Evolutionary conservation across 495 filamentous ascomycete genomes (phyloP).

Genomic region (Margaritispora aquatica): DNA sequence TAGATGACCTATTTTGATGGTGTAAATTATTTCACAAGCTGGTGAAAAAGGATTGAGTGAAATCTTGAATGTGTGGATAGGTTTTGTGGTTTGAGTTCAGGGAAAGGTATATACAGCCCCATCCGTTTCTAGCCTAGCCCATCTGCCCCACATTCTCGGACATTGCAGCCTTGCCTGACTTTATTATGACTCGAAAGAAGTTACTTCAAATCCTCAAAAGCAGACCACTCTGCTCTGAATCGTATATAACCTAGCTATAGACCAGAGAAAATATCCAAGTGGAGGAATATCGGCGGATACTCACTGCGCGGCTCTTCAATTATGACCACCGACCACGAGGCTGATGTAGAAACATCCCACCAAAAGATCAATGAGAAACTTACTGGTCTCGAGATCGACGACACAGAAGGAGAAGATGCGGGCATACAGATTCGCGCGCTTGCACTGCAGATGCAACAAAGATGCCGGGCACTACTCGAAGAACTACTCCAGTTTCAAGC

Average conservation of each 20-base stretch:
- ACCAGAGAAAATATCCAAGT: no score
- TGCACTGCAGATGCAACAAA: slow-evolving; percentile 10
- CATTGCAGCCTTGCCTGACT: neutral
- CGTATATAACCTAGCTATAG: no score
- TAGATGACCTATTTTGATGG: no score
- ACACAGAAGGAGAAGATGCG: neutral
- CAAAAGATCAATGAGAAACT: neutral
- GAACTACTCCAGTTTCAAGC: slow-evolving; percentile 43
- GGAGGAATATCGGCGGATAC: no score
- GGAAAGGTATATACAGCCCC: neutral
- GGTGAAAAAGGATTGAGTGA: neutral
- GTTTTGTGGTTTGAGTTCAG: no score
- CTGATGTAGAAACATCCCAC: neutral
- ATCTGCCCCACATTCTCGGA: neutral
- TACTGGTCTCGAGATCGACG: neutral
- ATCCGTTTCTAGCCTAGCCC: neutral
- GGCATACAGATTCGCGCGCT: neutral
- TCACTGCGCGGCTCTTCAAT: no score
- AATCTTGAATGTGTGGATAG: neutral
- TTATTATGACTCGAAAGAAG: neutral
- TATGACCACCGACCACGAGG: neutral
- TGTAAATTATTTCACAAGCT: no score
- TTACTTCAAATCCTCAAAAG: no score
- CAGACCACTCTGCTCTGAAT: no score
- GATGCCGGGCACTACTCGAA: slow-evolving; percentile 27